Percentiles rank a stretch among this genome's conserved stretches.
Conservation (phyloP, 192 early-diverging fungal genomes). For the Funneliformis geosporum region DNA sequence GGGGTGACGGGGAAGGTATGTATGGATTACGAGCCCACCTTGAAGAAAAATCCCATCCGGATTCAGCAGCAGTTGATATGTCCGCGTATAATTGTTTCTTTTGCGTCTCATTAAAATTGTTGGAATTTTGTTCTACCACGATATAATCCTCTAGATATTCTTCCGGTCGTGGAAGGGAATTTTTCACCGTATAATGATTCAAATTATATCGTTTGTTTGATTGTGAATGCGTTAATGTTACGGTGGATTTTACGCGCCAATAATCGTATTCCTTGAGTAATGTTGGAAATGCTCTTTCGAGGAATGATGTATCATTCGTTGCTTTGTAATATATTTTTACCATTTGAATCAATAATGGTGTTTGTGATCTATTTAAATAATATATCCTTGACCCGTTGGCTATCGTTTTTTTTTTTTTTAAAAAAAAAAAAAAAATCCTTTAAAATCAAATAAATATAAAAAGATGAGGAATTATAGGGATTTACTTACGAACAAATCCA, state of each 20-base stretch:
- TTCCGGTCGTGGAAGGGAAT: constrained; percentile 64
- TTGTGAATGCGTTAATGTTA: constrained; percentile 38
- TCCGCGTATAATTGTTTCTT: constrained; percentile 55
- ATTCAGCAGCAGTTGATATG: constrained; percentile 69
- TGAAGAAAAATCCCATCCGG: constrained; percentile 72
- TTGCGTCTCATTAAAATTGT: constrained; percentile 31
- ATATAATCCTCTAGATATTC: constrained; percentile 61
- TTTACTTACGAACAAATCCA: constrained; percentile 68
- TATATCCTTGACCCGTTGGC: constrained; percentile 76
- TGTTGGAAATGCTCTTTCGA: constrained; percentile 51
- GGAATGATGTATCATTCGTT: constrained; percentile 51
- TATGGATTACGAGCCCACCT: constrained; percentile 52
- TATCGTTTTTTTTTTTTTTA: no score
- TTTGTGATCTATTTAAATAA: constrained; percentile 74
- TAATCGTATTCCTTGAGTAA: constrained; percentile 63
- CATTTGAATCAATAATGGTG: constrained; percentile 73
- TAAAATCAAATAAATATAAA: constrained; percentile 8
- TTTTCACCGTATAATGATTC: constrained; percentile 58
- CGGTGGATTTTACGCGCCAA: constrained; percentile 58
- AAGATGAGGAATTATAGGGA: constrained; percentile 20
- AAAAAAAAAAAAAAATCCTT: no score
- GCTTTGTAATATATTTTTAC: constrained; percentile 58
- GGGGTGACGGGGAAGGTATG: constrained; percentile 7
- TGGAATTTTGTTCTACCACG: constrained; percentile 48
- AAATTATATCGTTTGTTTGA: constrained; percentile 41